Conservation (phyloP, 805 yeast genomes). For the Metschnikowia drakensbergensis region DNA sequence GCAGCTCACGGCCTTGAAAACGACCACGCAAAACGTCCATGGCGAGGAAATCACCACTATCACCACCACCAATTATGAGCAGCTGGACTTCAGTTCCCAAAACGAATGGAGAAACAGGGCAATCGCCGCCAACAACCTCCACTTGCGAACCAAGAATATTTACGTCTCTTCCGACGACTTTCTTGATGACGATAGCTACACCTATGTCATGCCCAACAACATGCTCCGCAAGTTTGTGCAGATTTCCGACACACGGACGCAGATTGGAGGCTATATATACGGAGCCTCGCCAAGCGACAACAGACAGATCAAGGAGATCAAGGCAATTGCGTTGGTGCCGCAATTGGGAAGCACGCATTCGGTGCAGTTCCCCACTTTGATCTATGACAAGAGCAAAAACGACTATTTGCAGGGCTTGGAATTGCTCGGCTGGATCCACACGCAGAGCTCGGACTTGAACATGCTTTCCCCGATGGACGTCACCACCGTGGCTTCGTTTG, state of each 20-base stretch:
- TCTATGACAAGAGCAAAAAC: constrained; percentile 42
- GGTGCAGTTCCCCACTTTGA: constrained; percentile 54
- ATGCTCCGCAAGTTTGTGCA: constrained; percentile 71
- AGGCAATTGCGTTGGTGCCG: constrained; percentile 74
- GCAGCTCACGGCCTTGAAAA: constrained; percentile 71
- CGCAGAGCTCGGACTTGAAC: constrained; percentile 65
- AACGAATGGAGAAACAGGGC: constrained; percentile 92
- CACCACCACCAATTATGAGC: constrained; percentile 86
- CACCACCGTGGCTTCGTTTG: constrained; percentile 48
- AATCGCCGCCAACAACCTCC: constrained; percentile 67
- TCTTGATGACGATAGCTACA: constrained; percentile 46
- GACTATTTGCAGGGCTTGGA: constrained; percentile 48
- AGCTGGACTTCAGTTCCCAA: constrained; percentile 73
- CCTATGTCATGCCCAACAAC: constrained; percentile 81
- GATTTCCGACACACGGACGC: constrained; percentile 75
- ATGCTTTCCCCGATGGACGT: constrained; percentile 69
- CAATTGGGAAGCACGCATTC: constrained; percentile 74
- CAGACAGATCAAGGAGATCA: constrained; percentile 70
- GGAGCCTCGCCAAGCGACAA: constrained; percentile 79
- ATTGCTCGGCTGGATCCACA: constrained; percentile 92
- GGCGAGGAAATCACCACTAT: constrained; percentile 96
- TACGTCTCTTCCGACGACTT: constrained; percentile 64
- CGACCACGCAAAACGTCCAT: constrained; percentile 83
- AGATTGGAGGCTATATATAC: constrained; percentile 75
- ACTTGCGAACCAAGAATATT: constrained; percentile 65